A percentile compares a stretch with the other conserved stretches of the same genome.
Conservation (phyloP, 345 rosid species). For the Gossypium bickii region DNA sequence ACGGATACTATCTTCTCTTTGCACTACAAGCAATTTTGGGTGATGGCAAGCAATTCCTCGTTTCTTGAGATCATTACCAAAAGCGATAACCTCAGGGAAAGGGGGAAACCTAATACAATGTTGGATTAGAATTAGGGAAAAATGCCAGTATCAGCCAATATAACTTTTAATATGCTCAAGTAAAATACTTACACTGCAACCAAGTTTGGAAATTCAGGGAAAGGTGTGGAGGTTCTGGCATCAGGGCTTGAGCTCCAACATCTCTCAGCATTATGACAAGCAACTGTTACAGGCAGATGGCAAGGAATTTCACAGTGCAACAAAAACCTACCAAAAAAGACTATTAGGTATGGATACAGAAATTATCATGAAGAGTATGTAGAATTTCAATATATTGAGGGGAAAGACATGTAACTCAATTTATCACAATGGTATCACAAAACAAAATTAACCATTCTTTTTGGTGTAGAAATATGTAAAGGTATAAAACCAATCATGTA, state of each 20-base stretch:
- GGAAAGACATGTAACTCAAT: neutral
- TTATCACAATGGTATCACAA: neutral
- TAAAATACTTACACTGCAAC: conserved; percentile 58
- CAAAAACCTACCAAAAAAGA: conserved; percentile 53
- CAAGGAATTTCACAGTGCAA: conserved; percentile 63
- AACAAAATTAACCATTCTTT: neutral
- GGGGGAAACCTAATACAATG: conserved; percentile 63
- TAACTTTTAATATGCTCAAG: neutral
- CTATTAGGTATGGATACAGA: conserved; percentile 22
- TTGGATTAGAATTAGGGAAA: conserved; percentile 11
- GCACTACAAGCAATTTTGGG: conserved; percentile 78
- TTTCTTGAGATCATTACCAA: conserved; percentile 74
- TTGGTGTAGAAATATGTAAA: neutral
- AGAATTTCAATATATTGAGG: neutral
- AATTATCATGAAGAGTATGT: neutral
- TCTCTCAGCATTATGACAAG: conserved; percentile 70
- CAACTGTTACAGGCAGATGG: conserved; percentile 77
- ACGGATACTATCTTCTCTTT: conserved; percentile 70
- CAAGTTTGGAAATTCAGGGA: conserved; percentile 63
- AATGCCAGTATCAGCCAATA: neutral
- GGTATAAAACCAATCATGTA: conserved; percentile 12
- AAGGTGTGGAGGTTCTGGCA: conserved; percentile 54
- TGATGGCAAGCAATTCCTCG: conserved; percentile 93
- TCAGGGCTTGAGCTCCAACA: conserved; percentile 78
- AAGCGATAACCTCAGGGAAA: conserved; percentile 79